A percentile compares a stretch with the other conserved stretches of the same genome.
Conservation (phyloP, 371 early-diverging fungal genomes). For the Mycotypha africana region DNA sequence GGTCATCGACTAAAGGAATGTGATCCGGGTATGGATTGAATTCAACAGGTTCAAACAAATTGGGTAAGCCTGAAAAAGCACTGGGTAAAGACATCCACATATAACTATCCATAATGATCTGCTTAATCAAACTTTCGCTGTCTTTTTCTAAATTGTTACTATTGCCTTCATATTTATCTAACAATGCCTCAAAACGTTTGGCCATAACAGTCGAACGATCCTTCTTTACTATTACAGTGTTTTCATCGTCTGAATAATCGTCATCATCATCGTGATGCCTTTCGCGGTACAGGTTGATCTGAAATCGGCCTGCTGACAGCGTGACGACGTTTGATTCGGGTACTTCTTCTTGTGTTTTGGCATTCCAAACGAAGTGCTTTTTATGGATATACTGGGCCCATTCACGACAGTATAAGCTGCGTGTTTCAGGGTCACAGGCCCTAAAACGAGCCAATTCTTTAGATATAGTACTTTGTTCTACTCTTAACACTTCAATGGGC, state of each 20-base stretch:
- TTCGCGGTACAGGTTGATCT: slow-evolving; percentile 19
- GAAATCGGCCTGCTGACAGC: slow-evolving; percentile 23
- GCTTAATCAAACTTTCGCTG: slow-evolving; percentile 4
- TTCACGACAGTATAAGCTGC: slow-evolving; percentile 78
- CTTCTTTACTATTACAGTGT: slow-evolving; percentile 2
- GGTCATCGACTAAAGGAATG: slow-evolving; percentile 51
- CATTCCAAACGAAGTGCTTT: slow-evolving; percentile 54
- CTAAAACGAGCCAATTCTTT: slow-evolving; percentile 73
- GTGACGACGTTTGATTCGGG: slow-evolving; percentile 2
- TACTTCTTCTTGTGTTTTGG: slow-evolving; percentile 45
- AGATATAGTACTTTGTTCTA: slow-evolving; percentile 48
- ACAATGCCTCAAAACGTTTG: slow-evolving; percentile 9
- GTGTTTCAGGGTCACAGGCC: slow-evolving; percentile 67
- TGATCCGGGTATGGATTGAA: slow-evolving; percentile 60
- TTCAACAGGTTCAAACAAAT: slow-evolving; percentile 41
- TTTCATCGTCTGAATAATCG: background rate
- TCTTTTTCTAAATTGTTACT: no score
- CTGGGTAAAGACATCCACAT: slow-evolving; percentile 38
- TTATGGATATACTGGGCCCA: slow-evolving; percentile 81
- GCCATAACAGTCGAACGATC: slow-evolving; percentile 4
- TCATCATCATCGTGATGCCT: slow-evolving; percentile 5
- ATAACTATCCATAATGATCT: slow-evolving; percentile 28
- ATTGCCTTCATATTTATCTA: background rate
- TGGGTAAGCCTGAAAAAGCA: slow-evolving; percentile 32
- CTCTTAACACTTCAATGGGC: slow-evolving; percentile 35